Base-by-base conservation (phyloP, 169 alveolate species). In the Eimeria sp. region DNA sequence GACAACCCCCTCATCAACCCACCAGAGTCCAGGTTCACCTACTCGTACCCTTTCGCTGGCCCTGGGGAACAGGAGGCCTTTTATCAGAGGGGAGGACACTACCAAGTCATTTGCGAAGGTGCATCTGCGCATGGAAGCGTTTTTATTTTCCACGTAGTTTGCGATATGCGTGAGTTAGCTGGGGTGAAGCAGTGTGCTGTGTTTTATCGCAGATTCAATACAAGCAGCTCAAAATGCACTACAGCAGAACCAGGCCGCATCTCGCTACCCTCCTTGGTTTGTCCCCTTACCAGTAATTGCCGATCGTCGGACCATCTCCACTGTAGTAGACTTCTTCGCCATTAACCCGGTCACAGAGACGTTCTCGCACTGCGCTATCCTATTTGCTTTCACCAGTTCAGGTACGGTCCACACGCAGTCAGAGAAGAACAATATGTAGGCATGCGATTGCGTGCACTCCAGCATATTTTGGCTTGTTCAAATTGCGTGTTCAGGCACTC, bases 201-300 rank as follows among this genome's bases (percentile, higher is more conserved):
- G 84, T 6, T 43, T 75, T 40, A 40, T 34, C 54, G 34, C 92
- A 84, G 92, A 54, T 57, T 84, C 92, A n/a, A 67, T 51, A 30
- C 61, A 51, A 25, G 82, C 76, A 11, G 87, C 87, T 63, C 95
- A 70, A 34, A 45, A 27, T 22, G 70, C 73, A 10, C 95, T 90
- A n/a, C 87, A 73, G 82, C 95, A 90, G 90, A 40, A 34, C 70
- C 95, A 90, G 54, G 89, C 89, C 25, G 34, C 45, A 16, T 90
- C 95, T 25, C 86, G 95, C 27, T 90, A 75, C 45, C 90, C 95
- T 30, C 95, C 95, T n/a, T 90, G 89, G 90, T 90, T 90, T 54
- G 76, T 90, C 40, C 95, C 95, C 3, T 54, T 51, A 65, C 89
- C 89, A 16, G 80, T 76, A 13, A 90, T 90, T 22, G 89, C 89